A percentile compares a stretch with the other conserved stretches of the same genome.
Conservation (phyloP, 176 grass and related monocot species). For the Aegilops sharonensis region DNA sequence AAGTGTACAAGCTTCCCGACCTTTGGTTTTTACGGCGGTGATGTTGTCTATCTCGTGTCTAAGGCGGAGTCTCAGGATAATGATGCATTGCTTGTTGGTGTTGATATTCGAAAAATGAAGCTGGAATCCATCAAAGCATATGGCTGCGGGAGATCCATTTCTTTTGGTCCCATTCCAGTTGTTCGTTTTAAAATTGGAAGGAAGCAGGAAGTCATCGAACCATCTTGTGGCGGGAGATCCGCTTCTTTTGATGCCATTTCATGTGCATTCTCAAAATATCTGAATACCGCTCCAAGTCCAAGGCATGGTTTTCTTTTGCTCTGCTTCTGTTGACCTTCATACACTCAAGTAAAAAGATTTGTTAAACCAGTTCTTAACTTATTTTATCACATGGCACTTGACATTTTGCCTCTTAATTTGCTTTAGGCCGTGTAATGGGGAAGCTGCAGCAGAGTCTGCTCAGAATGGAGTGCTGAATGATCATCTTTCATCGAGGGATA, state of each 20-base stretch:
- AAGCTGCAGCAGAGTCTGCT: background rate
- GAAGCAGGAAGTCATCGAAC: background rate
- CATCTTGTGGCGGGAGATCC: background rate
- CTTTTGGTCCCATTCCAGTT: too few relatives aligned
- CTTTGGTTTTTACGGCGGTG: background rate
- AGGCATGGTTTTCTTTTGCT: background rate
- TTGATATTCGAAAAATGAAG: background rate
- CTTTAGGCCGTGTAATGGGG: background rate
- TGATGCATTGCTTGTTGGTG: background rate
- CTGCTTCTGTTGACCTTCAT: background rate
- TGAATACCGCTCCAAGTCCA: background rate
- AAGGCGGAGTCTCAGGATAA: background rate
- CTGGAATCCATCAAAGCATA: too few relatives aligned
- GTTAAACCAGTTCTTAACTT: background rate
- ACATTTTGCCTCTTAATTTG: background rate
- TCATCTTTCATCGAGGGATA: background rate
- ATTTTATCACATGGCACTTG: background rate
- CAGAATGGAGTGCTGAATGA: background rate
- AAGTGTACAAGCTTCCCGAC: background rate
- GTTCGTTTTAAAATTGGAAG: too few relatives aligned
- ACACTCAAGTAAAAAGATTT: background rate
- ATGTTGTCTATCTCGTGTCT: background rate
- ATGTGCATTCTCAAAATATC: background rate
- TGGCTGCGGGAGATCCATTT: too few relatives aligned
- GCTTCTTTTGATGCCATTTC: background rate